phyloP scores from a whole-genome alignment of 331 rosid genomes.

The Malus hybrid region DNA sequence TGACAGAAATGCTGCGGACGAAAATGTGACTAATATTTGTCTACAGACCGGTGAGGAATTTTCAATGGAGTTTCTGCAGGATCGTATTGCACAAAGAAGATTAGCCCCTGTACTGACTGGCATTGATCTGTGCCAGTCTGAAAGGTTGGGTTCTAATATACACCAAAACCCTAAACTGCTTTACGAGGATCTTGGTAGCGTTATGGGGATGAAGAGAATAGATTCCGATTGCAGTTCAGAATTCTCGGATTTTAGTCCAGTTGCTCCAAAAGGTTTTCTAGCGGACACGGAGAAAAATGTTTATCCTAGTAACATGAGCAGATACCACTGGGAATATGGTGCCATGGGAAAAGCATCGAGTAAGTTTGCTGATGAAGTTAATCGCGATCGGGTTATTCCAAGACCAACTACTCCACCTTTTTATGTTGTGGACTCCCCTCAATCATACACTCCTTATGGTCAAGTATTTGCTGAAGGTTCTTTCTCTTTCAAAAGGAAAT shows the following conservation, averaged over 20 bases:
- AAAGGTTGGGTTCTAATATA: conserved; percentile 26
- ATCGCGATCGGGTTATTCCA: conserved; percentile 22
- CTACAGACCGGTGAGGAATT: conserved; percentile 89
- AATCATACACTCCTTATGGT: conserved; percentile 36
- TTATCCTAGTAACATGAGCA: conserved; percentile 32
- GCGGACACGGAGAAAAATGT: conserved; percentile 43
- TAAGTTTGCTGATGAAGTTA: conserved; percentile 28
- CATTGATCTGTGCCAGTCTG: conserved; percentile 35
- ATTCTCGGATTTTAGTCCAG: conserved; percentile 29
- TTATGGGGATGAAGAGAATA: conserved; percentile 31
- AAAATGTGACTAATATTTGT: conserved; percentile 40
- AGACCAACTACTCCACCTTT: conserved; percentile 28
- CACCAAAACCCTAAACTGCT: conserved; percentile 23
- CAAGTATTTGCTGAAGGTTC: conserved; percentile 31
- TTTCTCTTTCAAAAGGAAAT: conserved; percentile 50
- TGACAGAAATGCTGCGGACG: conserved; percentile 18
- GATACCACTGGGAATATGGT: conserved; percentile 41
- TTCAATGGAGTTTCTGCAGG: conserved; percentile 70
- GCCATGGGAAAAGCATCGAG: conserved; percentile 35
- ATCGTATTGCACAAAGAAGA: conserved; percentile 53
- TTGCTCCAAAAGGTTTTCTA: conserved; percentile 22
- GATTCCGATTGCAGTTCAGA: conserved; percentile 42
- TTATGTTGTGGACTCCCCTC: conserved; percentile 42
- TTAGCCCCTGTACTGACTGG: conserved; percentile 34
- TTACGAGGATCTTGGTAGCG: conserved; percentile 43